These are phyloP conservation scores for Cadophora gregata DNA, from an alignment of 2,329 filamentous ascomycete species.

Conservation along the genomic window DNA sequence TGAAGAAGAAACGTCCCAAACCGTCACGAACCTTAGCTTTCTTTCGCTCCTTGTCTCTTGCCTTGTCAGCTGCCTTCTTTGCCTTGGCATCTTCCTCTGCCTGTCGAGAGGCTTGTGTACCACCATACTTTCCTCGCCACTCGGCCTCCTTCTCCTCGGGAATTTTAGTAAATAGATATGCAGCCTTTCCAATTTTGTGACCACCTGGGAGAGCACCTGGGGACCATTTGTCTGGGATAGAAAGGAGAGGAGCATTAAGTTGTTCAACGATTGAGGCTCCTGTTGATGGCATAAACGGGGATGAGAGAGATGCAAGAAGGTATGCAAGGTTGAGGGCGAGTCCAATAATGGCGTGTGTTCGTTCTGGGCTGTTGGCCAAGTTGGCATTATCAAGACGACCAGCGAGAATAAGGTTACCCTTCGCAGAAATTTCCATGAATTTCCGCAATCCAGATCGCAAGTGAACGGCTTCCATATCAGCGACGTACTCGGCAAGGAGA, in stretches of 20 bases:
- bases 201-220: conserved; percentile 68
- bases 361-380: conserved; percentile 46
- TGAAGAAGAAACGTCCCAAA: conserved; percentile 1
- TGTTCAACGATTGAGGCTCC: conserved; percentile 78
- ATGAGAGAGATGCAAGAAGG: conserved; percentile 78
- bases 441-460: conserved; percentile 70
- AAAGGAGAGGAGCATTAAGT: conserved; percentile 62
- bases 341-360: conserved; percentile 60
- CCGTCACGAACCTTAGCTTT: conserved; percentile 48
- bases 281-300: conserved; percentile 86
- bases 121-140: conserved; percentile 79
- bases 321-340: conserved; percentile 85
- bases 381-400: conserved; percentile 52
- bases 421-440: conserved; percentile 69
- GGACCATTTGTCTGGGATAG: conserved; percentile 72
- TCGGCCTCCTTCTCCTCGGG: conserved; percentile 81
- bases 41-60: conserved; percentile 52
- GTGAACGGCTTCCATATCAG: conserved; percentile 73
- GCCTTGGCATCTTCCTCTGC: conserved; percentile 70
- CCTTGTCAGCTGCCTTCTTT: conserved; percentile 47
- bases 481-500: conserved; percentile 69
- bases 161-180: conserved; percentile 82
- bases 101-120: conserved; percentile 68
- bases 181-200: conserved; percentile 81
- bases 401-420: conserved; percentile 63